A percentile compares a stretch with the other conserved stretches of the same genome.
phyloP scores from a whole-genome alignment of 805 yeast species.

The Sungouiozyma intestinalis region DNA sequence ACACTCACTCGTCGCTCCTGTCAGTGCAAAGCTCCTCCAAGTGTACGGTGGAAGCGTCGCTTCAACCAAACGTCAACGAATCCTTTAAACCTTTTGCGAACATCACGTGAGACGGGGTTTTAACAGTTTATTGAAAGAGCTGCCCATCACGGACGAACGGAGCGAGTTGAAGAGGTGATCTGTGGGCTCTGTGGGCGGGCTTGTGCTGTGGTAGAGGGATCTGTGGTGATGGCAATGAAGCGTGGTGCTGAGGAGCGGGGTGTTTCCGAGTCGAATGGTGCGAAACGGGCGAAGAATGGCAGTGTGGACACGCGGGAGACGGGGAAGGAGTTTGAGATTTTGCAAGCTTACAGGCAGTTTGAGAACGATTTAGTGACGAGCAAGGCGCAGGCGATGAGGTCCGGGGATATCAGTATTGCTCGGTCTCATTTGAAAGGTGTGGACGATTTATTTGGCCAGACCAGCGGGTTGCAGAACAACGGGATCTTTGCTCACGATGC shows the following conservation, averaged over 20 bases:
- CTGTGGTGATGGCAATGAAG: neutral
- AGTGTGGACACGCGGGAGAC: neutral
- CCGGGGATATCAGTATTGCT: constrained; percentile 45
- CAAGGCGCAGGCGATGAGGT: constrained; percentile 44
- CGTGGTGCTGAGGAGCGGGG: neutral
- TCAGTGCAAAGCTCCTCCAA: no score
- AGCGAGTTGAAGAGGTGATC: no score
- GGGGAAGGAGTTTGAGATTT: constrained; percentile 14
- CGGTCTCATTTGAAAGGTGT: constrained; percentile 35
- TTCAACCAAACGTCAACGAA: neutral
- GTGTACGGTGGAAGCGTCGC: no score
- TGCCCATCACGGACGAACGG: no score
- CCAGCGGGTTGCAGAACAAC: constrained; percentile 31
- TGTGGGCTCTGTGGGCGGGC: no score
- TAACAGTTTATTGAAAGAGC: neutral
- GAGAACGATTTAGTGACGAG: constrained; percentile 27
- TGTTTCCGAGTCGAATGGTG: neutral
- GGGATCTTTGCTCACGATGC: constrained; percentile 51
- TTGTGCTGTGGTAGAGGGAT: no score
- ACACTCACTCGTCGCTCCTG: no score
- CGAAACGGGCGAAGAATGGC: neutral
- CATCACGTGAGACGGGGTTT: neutral
- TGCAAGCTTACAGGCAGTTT: constrained; percentile 27
- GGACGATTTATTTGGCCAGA: constrained; percentile 36
- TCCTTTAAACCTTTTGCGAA: neutral